A percentile compares a stretch with the other conserved stretches of the same genome.
These are phyloP conservation scores for Chaetomiaceae sp. DNA, from an alignment of 2,329 filamentous ascomycete genomes.

Conservation along the genomic window DNA sequence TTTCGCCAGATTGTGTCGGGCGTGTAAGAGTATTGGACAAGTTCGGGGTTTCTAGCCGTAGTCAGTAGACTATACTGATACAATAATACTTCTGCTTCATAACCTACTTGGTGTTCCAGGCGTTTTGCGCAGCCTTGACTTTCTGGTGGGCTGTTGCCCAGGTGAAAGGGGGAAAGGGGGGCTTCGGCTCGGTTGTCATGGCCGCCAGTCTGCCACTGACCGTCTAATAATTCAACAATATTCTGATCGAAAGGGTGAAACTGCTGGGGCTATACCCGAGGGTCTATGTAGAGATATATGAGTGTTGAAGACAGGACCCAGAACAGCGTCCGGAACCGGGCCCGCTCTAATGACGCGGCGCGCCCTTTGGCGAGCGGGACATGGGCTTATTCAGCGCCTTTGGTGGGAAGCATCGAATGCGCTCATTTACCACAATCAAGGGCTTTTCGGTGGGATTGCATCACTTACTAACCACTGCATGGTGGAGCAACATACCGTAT, in stretches of 20 bases:
- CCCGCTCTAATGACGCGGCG: not conserved
- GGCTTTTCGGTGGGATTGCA: too few relatives aligned
- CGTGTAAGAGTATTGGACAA: conserved; percentile 70
- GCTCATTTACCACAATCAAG: too few relatives aligned
- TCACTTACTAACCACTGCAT: too few relatives aligned
- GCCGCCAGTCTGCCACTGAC: not conserved
- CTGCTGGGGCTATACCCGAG: too few relatives aligned
- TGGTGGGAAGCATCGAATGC: too few relatives aligned
- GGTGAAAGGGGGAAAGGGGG: conserved; percentile 68
- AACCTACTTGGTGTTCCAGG: conserved; percentile 71
- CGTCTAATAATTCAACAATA: too few relatives aligned
- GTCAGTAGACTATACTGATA: not conserved
- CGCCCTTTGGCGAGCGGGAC: conserved; percentile 2
- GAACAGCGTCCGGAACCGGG: not conserved
- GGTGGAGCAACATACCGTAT: too few relatives aligned
- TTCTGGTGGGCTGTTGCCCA: conserved; percentile 66
- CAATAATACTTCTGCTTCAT: not conserved
- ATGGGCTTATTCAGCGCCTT: too few relatives aligned
- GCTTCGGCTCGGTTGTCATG: conserved; percentile 31
- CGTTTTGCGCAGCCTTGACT: conserved; percentile 77
- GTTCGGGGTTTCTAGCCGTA: conserved; percentile 54
- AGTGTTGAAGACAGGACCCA: too few relatives aligned
- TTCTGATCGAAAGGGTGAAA: too few relatives aligned
- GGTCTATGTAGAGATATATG: too few relatives aligned
- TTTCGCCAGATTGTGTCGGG: conserved; percentile 77